Percentiles rank a stretch among this genome's conserved stretches.
phyloP scores from a whole-genome alignment of 768 basidiomycete genomes.

The Sarcomyxa edulis region DNA sequence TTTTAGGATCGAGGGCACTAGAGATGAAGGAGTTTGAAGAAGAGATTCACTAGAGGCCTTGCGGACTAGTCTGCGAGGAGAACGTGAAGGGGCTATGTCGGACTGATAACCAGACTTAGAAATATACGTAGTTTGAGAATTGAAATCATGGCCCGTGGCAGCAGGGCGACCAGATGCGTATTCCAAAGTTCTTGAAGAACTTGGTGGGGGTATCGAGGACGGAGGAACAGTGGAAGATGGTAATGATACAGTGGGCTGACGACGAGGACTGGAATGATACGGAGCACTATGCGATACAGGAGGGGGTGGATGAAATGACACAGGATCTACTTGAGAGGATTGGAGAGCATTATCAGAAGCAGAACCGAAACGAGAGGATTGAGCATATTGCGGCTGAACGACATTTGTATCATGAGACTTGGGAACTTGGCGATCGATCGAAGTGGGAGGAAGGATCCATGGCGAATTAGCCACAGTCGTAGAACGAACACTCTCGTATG shows the following conservation, averaged over 20 bases:
- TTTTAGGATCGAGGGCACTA: conserved; percentile 44
- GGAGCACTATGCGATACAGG: conserved; percentile 3
- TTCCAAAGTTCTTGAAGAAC: too few relatives aligned
- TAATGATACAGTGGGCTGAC: conserved; percentile 31
- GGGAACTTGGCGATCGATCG: too few relatives aligned
- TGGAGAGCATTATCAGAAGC: too few relatives aligned
- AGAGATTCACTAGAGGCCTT: conserved; percentile 41
- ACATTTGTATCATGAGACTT: too few relatives aligned
- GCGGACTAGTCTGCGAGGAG: background rate
- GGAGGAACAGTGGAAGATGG: conserved; percentile 19
- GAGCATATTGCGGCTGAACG: too few relatives aligned
- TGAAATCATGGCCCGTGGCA: background rate
- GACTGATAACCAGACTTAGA: conserved; percentile 1
- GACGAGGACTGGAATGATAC: conserved; percentile 18
- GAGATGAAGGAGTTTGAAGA: conserved; percentile 61
- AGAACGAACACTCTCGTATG: too few relatives aligned
- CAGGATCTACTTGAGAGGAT: too few relatives aligned
- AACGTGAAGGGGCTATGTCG: background rate
- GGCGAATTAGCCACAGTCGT: too few relatives aligned
- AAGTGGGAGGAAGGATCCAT: too few relatives aligned
- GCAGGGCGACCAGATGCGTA: too few relatives aligned
- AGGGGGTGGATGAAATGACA: conserved; percentile 6
- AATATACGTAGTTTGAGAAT: background rate
- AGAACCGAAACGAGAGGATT: too few relatives aligned
- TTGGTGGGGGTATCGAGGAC: conserved; percentile 1